Percentiles rank a stretch among this genome's conserved stretches.
These are phyloP conservation scores for Graphilbum fragrans DNA, from an alignment of 2,329 filamentous ascomycete genomes.

Conservation along the genomic window DNA sequence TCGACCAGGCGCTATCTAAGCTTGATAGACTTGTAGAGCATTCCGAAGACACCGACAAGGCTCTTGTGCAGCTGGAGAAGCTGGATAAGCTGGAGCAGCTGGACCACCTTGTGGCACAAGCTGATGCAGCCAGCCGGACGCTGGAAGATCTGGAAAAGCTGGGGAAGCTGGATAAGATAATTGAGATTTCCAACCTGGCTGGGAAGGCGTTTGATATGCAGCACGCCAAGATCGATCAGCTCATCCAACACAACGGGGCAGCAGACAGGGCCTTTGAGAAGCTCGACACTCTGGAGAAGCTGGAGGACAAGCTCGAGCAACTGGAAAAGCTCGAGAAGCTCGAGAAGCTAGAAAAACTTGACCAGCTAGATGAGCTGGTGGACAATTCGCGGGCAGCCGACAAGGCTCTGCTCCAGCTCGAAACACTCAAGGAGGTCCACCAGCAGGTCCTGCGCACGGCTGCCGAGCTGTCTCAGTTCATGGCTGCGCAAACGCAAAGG, in stretches of 20 bases:
- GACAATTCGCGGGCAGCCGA: conserved; percentile 51
- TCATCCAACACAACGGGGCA: conserved; percentile 38
- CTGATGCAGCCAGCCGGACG: conserved; percentile 37
- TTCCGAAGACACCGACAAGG: conserved; percentile 5
- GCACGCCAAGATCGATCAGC: conserved; percentile 21
- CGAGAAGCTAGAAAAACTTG: conserved; percentile 45
- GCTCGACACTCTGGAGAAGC: conserved; percentile 1
- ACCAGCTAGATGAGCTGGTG: conserved; percentile 46
- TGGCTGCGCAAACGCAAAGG: conserved; percentile 62
- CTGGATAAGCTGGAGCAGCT: conserved; percentile 39
- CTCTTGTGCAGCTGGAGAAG: conserved; percentile 3
- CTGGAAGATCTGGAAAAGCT: not conserved
- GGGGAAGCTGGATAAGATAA: not conserved
- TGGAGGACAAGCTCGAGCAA: conserved; percentile 31
- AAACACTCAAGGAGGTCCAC: conserved; percentile 80
- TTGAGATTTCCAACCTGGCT: too few species aligned
- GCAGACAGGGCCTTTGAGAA: conserved; percentile 16
- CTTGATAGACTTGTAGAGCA: conserved; percentile 9
- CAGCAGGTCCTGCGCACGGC: conserved; percentile 76
- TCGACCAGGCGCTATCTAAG: not conserved
- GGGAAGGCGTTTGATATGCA: too few species aligned
- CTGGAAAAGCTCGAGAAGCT: conserved; percentile 49
- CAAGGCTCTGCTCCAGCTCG: conserved; percentile 62
- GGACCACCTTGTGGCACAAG: conserved; percentile 25
- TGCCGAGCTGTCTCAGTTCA: conserved; percentile 70